These are phyloP conservation scores for Dalbergia cultrata DNA, from an alignment of 306 rosid species.

Conservation along the genomic window DNA sequence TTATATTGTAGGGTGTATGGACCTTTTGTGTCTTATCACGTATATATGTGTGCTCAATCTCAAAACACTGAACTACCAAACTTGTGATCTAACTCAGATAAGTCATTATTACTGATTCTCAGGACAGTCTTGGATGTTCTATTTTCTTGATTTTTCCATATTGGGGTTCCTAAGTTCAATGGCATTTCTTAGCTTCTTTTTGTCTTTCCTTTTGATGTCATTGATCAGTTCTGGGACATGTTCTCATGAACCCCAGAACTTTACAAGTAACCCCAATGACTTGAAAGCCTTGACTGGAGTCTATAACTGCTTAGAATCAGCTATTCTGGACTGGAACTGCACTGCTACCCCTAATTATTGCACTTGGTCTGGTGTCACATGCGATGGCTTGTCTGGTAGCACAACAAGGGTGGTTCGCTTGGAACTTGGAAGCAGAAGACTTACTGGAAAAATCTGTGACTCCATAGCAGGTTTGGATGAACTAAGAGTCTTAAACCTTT, in stretches of 20 bases:
- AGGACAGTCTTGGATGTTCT: background rate
- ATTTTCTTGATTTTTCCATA: background rate
- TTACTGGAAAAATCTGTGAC: constrained; percentile 38
- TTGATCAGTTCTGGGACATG: constrained; percentile 16
- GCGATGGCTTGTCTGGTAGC: constrained; percentile 14
- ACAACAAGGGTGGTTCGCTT: constrained; percentile 35
- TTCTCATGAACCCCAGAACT: constrained; percentile 30
- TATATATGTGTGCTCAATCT: background rate
- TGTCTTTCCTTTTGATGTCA: background rate
- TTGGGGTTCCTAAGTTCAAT: too few relatives aligned
- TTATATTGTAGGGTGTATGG: background rate
- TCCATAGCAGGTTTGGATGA: constrained; percentile 47
- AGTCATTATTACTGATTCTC: background rate
- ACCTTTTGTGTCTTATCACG: background rate
- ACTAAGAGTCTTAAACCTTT: constrained; percentile 43
- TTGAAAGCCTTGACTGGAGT: constrained; percentile 45
- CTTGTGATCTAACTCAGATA: constrained; percentile 7
- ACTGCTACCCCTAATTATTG: constrained; percentile 23
- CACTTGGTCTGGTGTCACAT: constrained; percentile 50
- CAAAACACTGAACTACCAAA: background rate
- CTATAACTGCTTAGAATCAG: constrained; percentile 41
- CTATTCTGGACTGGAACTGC: constrained; percentile 34
- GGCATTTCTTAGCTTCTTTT: background rate
- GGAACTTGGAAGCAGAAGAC: constrained; percentile 43
- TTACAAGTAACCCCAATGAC: constrained; percentile 28